Percentiles rank a stretch among this genome's conserved stretches.
Evolutionary conservation across 306 rosid species (phyloP).

Genomic region (Fragaria nilgerrensis): DNA sequence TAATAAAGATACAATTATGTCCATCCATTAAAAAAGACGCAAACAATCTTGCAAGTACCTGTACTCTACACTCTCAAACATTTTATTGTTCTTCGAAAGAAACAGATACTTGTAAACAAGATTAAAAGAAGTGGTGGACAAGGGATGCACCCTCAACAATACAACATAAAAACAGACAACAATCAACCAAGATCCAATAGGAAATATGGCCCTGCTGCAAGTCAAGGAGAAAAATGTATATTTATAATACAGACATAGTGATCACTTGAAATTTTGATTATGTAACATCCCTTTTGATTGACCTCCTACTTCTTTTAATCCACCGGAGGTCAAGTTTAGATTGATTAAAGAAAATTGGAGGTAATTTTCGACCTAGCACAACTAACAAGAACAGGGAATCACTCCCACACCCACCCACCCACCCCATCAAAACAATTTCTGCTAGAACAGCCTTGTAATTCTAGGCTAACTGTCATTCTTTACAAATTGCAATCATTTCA

Average conservation of each 20-base stretch:
- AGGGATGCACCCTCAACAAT: neutral
- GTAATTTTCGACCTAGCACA: neutral
- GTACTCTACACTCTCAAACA: neutral
- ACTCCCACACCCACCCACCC: too few species aligned
- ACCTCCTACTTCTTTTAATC: neutral
- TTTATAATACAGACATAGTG: neutral
- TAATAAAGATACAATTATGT: neutral
- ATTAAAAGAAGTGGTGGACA: neutral
- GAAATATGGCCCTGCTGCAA: neutral
- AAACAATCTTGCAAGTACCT: neutral
- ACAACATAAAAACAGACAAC: neutral
- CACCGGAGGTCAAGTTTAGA: too few species aligned
- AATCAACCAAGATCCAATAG: neutral
- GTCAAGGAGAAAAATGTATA: neutral
- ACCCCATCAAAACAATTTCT: neutral
- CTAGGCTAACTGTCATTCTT: neutral
- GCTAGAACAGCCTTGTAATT: neutral
- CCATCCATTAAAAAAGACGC: too few species aligned
- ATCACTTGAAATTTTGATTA: neutral
- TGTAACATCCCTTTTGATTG: too few species aligned
- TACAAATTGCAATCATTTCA: neutral
- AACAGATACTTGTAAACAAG: neutral
- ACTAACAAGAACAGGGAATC: neutral
- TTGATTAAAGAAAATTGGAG: too few species aligned
- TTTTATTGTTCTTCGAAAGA: neutral